Evolutionary conservation across 139 green algal genomes (phyloP).

Genomic region (Volvox reticuliferus): DNA sequence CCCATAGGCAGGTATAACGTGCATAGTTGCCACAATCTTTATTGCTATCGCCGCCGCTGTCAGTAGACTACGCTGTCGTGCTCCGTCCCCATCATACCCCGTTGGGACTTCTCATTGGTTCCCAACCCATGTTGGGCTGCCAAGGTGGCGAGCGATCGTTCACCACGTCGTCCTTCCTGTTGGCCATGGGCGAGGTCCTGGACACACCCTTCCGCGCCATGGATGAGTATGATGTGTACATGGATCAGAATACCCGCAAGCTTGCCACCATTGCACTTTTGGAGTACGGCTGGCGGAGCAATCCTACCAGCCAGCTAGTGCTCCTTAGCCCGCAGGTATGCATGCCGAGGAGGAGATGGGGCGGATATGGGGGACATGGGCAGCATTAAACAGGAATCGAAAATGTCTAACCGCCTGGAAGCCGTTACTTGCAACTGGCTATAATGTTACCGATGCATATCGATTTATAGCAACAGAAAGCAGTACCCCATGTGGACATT

Average conservation of each 20-base stretch:
- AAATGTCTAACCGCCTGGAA: neutral
- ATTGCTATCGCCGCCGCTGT: too few species aligned
- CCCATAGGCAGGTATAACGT: too few species aligned
- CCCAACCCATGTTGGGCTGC: neutral
- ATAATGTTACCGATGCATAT: too few species aligned
- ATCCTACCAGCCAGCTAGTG: neutral
- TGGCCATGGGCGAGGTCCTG: constrained; percentile 29
- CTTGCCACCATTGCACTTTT: constrained; percentile 10
- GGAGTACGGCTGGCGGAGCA: constrained; percentile 19
- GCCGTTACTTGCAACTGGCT: neutral
- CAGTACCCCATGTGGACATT: neutral
- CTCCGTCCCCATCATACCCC: too few species aligned
- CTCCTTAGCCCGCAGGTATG: constrained; percentile 34
- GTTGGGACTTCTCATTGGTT: too few species aligned
- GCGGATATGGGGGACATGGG: too few species aligned
- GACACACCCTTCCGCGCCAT: constrained; percentile 12
- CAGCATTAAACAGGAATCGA: neutral
- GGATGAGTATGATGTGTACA: constrained; percentile 41
- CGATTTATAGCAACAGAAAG: neutral
- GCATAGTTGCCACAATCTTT: too few species aligned
- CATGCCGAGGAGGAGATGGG: neutral
- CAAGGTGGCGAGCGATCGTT: constrained; percentile 40
- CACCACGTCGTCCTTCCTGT: constrained; percentile 27
- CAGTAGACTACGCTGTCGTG: too few species aligned
- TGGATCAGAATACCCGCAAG: constrained; percentile 4